phyloP scores from a whole-genome alignment of 306 rosid genomes.

The Oemleria cerasiformis region DNA sequence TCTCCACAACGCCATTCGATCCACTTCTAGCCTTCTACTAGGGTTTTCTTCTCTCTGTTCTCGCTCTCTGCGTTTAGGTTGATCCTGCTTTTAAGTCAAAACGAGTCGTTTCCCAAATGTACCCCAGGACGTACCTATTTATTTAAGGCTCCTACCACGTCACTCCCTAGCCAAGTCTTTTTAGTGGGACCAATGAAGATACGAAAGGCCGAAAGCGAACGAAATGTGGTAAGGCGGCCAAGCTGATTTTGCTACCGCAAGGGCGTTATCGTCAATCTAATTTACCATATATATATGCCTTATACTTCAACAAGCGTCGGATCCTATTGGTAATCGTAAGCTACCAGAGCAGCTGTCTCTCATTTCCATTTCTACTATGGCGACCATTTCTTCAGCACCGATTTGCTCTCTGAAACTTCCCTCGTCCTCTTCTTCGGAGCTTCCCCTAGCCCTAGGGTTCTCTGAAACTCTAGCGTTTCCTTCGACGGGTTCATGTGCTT shows the following conservation, averaged over 20 bases:
- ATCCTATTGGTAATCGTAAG: neutral
- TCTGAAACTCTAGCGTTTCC: slow-evolving; percentile 1
- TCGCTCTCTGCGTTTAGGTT: neutral
- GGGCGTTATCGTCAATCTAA: neutral
- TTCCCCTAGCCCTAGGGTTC: neutral
- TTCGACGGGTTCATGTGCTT: neutral
- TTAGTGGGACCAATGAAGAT: neutral
- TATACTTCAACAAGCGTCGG: neutral
- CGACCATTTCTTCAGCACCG: slow-evolving; percentile 4
- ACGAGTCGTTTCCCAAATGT: neutral
- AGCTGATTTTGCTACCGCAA: neutral
- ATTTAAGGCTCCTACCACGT: neutral
- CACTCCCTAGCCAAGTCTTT: neutral
- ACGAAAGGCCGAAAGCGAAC: neutral
- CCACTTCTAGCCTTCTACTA: neutral
- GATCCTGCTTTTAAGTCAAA: neutral
- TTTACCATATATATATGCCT: neutral
- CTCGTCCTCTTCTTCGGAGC: neutral
- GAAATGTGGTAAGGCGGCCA: too few species aligned
- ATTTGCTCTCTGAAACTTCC: neutral
- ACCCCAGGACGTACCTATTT: too few species aligned
- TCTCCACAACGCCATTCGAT: slow-evolving; percentile 22
- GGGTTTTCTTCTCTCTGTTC: neutral
- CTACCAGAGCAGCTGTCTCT: neutral
- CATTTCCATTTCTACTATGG: neutral